Percentiles rank a stretch among this genome's conserved stretches.
phyloP scores from a whole-genome alignment of 441 rosid genomes.

The Erysimum pusillum region DNA sequence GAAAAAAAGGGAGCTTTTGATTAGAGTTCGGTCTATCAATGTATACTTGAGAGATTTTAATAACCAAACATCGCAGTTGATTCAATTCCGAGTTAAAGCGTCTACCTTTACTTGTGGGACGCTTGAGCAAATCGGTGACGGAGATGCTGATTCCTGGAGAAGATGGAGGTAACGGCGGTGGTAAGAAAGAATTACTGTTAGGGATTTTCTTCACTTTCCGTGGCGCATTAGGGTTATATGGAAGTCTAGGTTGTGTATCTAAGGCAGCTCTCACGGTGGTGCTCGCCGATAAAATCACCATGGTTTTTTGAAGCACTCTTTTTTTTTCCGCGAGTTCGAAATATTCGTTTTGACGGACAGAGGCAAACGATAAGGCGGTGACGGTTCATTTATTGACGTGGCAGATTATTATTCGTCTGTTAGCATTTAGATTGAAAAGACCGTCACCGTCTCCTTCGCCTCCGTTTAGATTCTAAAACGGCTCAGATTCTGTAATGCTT shows the following conservation, averaged over 20 bases:
- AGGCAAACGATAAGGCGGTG: slow-evolving; percentile 37
- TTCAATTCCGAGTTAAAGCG: not conserved
- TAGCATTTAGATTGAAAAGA: not conserved
- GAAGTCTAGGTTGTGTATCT: slow-evolving; percentile 46
- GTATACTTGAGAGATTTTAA: not conserved
- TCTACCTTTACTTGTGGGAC: slow-evolving; percentile 43
- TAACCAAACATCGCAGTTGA: not conserved
- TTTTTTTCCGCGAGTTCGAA: not conserved
- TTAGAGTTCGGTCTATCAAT: not conserved
- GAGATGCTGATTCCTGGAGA: slow-evolving; percentile 43
- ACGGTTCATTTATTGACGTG: slow-evolving; percentile 33
- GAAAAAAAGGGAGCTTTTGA: not conserved
- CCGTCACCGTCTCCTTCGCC: not conserved
- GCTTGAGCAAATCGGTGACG: slow-evolving; percentile 47
- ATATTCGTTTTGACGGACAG: not conserved
- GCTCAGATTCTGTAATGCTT: not conserved
- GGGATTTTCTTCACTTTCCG: slow-evolving; percentile 42
- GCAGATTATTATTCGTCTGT: slow-evolving; percentile 9
- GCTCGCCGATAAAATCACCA: slow-evolving; percentile 51
- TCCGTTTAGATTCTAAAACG: not conserved
- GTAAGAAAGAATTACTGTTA: slow-evolving; percentile 34
- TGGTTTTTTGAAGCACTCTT: slow-evolving; percentile 13
- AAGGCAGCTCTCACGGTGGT: slow-evolving; percentile 47
- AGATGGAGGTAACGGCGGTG: slow-evolving; percentile 31
- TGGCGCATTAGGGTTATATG: slow-evolving; percentile 48